Evolutionary conservation across 2,329 filamentous ascomycete species (phyloP), one percentile per base, ranked within the genome.

Genomic region (Fonsecaea multimorphosa): DNA sequence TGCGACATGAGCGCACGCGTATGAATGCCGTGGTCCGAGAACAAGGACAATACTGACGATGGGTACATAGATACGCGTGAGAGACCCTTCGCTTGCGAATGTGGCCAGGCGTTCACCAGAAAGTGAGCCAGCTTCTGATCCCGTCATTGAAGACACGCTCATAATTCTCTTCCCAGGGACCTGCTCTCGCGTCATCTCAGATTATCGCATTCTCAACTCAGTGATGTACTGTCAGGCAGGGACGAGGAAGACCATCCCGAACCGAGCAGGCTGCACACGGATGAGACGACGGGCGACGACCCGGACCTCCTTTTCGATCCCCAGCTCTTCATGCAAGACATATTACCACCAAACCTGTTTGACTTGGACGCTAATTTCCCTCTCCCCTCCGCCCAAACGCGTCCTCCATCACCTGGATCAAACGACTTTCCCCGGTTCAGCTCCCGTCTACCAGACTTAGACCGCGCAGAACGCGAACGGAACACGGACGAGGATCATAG

Each of bases 291-390:
- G n/a, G 12, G 3, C 3, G 14, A 51, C 31, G 36, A 59, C 38
- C 38, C 56, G 32, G 55, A 61, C 29, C 29, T 67, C 40, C 29
- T 54, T n/a, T 60, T 56, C 31, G 56, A 67, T 64, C 56, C 56
- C 75, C 7, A 76, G 75, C 19, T 78, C 60, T 55, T 69, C 77
- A 2, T 79, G 81, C 76, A 79, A 78, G 64, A 84, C 87, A 40
- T 86, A 84, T 19, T 81, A 80, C 9, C 79, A 78, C 63, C 86
- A 87, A 68, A 83, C 87, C 71, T 81, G 79, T 3, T 77, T 82
- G 11, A 86, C 89, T 61, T 84, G 85, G 72, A 85, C 0, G 11
- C 40, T 5, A 22, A 46, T 46, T 84, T 88, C 3, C 75, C 89
- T 24, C 85, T 87, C 0, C n/a, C n/a, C n/a, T n/a, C n/a, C n/a